Percentiles rank a stretch among this genome's conserved stretches.
Evolutionary conservation across 2,329 filamentous ascomycete genomes (phyloP).

Genomic region (Trichoderma afroharzianum): DNA sequence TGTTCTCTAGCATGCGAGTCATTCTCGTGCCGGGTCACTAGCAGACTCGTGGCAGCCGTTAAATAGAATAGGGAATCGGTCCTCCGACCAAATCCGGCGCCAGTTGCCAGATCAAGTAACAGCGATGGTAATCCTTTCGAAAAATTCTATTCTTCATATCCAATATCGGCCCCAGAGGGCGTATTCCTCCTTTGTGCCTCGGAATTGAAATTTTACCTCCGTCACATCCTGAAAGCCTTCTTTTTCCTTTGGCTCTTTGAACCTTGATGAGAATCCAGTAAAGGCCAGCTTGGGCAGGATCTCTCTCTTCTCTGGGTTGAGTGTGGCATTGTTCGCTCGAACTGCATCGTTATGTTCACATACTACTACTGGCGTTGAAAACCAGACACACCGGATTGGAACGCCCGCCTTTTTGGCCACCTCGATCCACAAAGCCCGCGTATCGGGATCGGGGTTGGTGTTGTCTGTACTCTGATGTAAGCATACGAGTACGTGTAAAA

Average conservation of each 20-base stretch:
- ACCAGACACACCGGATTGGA: slow-evolving; percentile 80
- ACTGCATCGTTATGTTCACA: slow-evolving; percentile 86
- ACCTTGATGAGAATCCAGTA: slow-evolving; percentile 67
- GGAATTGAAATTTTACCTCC: slow-evolving; percentile 71
- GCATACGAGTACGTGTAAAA: not conserved
- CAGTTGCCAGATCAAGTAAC: not conserved
- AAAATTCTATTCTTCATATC: slow-evolving; percentile 43
- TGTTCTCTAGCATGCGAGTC: not conserved
- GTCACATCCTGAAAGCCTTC: slow-evolving; percentile 85
- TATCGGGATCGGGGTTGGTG: slow-evolving; percentile 83
- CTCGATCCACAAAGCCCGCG: slow-evolving; percentile 72
- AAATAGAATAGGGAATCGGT: not conserved
- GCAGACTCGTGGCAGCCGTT: not conserved
- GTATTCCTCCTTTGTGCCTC: slow-evolving; percentile 65
- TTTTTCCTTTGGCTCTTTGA: slow-evolving; percentile 63
- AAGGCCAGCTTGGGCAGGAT: slow-evolving; percentile 79
- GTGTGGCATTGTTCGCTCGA: slow-evolving; percentile 63
- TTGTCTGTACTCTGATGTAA: slow-evolving; percentile 60
- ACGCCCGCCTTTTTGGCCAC: slow-evolving; percentile 68
- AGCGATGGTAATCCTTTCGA: not conserved
- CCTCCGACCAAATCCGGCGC: not conserved
- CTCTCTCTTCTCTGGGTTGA: slow-evolving; percentile 79
- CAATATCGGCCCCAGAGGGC: slow-evolving; percentile 74
- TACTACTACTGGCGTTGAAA: slow-evolving; percentile 67
- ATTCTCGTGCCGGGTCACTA: not conserved